Conservation (phyloP, 805 yeast species). For the Candida vaughaniae region DNA sequence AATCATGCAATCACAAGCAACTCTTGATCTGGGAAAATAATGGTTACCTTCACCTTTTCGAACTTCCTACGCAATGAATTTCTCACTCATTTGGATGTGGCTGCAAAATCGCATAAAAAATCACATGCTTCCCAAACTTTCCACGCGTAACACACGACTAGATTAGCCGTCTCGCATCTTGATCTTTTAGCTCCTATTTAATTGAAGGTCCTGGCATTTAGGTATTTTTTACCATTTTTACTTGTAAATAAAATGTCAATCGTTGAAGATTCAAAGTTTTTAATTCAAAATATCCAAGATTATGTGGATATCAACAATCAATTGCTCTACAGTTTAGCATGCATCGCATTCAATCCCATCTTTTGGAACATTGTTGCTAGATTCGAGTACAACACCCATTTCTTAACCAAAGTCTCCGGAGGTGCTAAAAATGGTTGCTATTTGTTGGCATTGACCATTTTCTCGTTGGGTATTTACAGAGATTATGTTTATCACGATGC, state of each 20-base stretch:
- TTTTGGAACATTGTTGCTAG: conserved; percentile 96
- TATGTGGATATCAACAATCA: conserved; percentile 23
- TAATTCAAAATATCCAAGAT: conserved; percentile 16
- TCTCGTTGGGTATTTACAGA: conserved; percentile 78
- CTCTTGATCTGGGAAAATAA: too few relatives aligned
- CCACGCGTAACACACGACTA: too few relatives aligned
- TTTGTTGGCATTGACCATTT: conserved; percentile 75
- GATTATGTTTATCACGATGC: conserved; percentile 76
- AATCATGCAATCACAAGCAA: too few relatives aligned
- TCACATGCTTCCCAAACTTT: background rate
- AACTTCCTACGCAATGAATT: too few relatives aligned
- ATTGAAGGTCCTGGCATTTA: too few relatives aligned
- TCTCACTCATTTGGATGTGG: too few relatives aligned
- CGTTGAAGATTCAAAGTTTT: conserved; percentile 19
- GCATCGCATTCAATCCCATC: conserved; percentile 87
- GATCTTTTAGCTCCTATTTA: too few relatives aligned
- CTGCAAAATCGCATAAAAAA: background rate
- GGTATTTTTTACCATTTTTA: too few relatives aligned
- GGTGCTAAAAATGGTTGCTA: conserved; percentile 80
- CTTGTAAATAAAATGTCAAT: too few relatives aligned
- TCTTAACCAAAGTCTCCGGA: conserved; percentile 72
- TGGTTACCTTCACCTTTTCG: too few relatives aligned
- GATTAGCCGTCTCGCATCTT: too few relatives aligned
- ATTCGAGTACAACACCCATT: conserved; percentile 72
- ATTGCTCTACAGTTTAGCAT: conserved; percentile 47